phyloP scores from a whole-genome alignment of 371 early-diverging fungal genomes.

The Saksenaea oblongispora region DNA sequence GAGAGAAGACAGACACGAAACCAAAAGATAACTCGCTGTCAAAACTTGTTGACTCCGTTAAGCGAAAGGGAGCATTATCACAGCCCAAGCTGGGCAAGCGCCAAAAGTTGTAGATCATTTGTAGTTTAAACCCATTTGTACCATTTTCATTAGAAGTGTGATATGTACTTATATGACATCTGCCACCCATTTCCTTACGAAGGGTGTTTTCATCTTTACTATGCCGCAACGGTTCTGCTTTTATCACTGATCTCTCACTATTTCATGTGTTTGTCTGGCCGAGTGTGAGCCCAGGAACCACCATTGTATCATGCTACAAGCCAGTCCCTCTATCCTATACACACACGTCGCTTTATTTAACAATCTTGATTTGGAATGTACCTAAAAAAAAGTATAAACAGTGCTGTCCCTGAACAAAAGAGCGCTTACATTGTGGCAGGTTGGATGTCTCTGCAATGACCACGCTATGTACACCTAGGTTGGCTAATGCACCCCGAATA shows the following conservation, averaged over 20 bases:
- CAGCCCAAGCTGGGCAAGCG: constrained; percentile 40
- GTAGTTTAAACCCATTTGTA: neutral
- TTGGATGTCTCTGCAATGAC: constrained; percentile 88
- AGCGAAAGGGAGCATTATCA: constrained; percentile 59
- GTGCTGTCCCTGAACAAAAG: neutral
- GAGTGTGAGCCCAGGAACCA: no score
- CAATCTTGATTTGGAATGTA: constrained; percentile 89
- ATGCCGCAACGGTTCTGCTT: no score
- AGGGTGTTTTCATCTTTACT: no score
- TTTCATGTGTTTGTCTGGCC: no score
- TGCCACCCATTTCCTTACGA: no score
- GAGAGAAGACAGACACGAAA: constrained; percentile 4
- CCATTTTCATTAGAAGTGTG: constrained; percentile 2
- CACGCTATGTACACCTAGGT: constrained; percentile 83
- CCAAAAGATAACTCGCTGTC: constrained; percentile 46
- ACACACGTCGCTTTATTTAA: constrained; percentile 35
- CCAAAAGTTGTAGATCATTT: constrained; percentile 32
- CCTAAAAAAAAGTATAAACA: constrained; percentile 22
- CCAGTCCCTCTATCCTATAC: no score
- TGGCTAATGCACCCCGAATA: constrained; percentile 89
- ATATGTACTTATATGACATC: no score
- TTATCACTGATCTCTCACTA: no score
- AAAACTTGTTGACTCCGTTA: constrained; percentile 56
- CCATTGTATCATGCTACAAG: no score
- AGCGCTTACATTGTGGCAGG: constrained; percentile 85